Base-by-base conservation (phyloP, 768 basidiomycete genomes). In the Boletus subparvulus region DNA sequence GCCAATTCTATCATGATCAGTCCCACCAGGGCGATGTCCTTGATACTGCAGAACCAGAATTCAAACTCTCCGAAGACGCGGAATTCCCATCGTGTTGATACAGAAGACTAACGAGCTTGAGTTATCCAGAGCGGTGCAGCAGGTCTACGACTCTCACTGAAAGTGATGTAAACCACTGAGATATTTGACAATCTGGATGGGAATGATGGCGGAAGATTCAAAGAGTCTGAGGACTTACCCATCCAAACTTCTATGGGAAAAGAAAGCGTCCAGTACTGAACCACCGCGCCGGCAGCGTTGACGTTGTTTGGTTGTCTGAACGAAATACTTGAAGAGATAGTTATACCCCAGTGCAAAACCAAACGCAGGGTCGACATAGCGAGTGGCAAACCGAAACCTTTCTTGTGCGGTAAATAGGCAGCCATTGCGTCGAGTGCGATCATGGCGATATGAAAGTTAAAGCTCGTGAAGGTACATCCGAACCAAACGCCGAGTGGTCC, bases 291-390 rank as follows among this genome's bases (percentile, higher is more conserved):
- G 33, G 83, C 82, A 21, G 83, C 84, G 66, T 85, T 85, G 63
- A 85, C 78, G 60, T 87, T 86, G 61, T 84, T 84, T 0, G 21
- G 83, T 82, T 12, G 85, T 86, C 33, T 85, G 84, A 50, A 87
- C 80, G 14, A 86, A 69, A 76, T 85, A 77, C 78, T 83, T 83
- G 56, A 80, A 65, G 42, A 86, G 71, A 64, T 86, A 85, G 66
- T 85, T 86, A 41, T 44, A 58, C 47, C 49, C 58, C 42, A 60
- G 63, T 16, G 83, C 85, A 66, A 88, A 87, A 39, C 83, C 85
- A 44, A 86, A 77, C 21, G 85, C 84, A 49, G 86, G 85, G 67
- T 87, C 86, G 21, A 83, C 81, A 62, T 85, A 85, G 47, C 86
- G 81, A 2, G 83, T 81, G 0, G 84, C 83, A 63, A 85, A 85